A percentile compares a stretch with the other conserved stretches of the same genome.
These are phyloP conservation scores for Ceratocystis colombiana DNA, from an alignment of 2,329 filamentous ascomycete genomes.

Conservation along the genomic window DNA sequence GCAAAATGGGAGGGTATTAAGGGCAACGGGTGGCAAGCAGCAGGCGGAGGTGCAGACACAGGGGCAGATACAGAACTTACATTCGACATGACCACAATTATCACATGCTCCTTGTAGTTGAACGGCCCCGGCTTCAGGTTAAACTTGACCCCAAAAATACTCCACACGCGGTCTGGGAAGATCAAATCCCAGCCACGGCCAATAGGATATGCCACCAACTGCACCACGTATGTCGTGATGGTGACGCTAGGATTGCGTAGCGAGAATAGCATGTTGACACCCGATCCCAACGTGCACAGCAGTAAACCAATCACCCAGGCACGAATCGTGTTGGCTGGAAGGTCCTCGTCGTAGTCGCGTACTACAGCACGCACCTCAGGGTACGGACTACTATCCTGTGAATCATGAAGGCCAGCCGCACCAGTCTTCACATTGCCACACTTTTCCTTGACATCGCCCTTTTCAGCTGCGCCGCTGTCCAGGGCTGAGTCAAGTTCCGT, in stretches of 20 bases:
- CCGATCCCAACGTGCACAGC: slow-evolving; percentile 52
- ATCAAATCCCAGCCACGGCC: slow-evolving; percentile 46
- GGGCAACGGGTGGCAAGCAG: neutral
- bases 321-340: slow-evolving; percentile 54
- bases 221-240: slow-evolving; percentile 52
- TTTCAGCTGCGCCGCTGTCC: slow-evolving; percentile 44
- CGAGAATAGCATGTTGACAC: slow-evolving; percentile 51
- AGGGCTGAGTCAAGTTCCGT: slow-evolving; percentile 52
- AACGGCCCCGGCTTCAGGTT: slow-evolving; percentile 49
- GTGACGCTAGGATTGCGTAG: slow-evolving; percentile 49
- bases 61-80: slow-evolving; percentile 34
- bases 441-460: slow-evolving; percentile 28
- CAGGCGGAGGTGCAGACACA: neutral
- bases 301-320: slow-evolving; percentile 54
- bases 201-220: slow-evolving; percentile 52
- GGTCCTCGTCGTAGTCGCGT: slow-evolving; percentile 53
- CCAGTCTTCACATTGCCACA: slow-evolving; percentile 38
- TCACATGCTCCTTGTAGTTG: slow-evolving; percentile 53
- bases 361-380: slow-evolving; percentile 58
- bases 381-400: slow-evolving; percentile 58
- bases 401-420: slow-evolving; percentile 35
- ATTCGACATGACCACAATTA: slow-evolving; percentile 56
- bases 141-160: slow-evolving; percentile 44
- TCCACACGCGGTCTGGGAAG: slow-evolving; percentile 45
- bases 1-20: neutral